Conservation (phyloP, 352 stramenopile genomes). For the Phytopythium cucurbitacearum region DNA sequence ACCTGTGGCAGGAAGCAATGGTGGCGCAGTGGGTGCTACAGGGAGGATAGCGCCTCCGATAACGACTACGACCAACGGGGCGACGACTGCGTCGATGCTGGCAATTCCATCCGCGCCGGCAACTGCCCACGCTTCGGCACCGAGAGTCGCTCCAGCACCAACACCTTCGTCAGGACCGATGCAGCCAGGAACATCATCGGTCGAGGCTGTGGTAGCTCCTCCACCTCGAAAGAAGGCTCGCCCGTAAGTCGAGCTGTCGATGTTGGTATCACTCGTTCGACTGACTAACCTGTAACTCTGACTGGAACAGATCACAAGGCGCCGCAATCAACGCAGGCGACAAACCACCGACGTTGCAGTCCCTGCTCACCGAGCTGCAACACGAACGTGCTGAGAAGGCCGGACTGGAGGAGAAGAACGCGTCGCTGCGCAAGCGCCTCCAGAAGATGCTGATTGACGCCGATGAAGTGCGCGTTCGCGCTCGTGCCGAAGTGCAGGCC, state of each 20-base stretch:
- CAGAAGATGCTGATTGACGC: conserved; percentile 80
- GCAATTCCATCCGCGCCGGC: no score
- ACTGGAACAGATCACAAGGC: neutral
- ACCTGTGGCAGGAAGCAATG: neutral
- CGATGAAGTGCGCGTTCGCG: conserved; percentile 59
- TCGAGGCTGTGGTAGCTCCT: neutral
- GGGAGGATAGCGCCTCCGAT: no score
- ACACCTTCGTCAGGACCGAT: no score
- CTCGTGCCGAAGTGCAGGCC: conserved; percentile 34
- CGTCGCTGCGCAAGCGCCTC: conserved; percentile 52
- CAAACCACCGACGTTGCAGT: conserved; percentile 29
- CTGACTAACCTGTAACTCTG: neutral
- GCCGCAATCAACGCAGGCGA: neutral
- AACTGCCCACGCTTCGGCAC: no score
- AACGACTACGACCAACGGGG: no score
- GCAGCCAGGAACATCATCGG: no score
- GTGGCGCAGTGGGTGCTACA: no score
- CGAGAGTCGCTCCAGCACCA: no score
- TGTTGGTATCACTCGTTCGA: neutral
- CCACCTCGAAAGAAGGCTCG: neutral
- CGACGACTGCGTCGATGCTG: no score
- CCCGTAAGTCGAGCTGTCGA: neutral
- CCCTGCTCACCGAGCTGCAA: conserved; percentile 52
- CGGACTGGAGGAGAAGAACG: conserved; percentile 64
- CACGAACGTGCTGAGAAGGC: conserved; percentile 45